phyloP scores from a whole-genome alignment of 441 rosid genomes.

The Gossypium lobatum region DNA sequence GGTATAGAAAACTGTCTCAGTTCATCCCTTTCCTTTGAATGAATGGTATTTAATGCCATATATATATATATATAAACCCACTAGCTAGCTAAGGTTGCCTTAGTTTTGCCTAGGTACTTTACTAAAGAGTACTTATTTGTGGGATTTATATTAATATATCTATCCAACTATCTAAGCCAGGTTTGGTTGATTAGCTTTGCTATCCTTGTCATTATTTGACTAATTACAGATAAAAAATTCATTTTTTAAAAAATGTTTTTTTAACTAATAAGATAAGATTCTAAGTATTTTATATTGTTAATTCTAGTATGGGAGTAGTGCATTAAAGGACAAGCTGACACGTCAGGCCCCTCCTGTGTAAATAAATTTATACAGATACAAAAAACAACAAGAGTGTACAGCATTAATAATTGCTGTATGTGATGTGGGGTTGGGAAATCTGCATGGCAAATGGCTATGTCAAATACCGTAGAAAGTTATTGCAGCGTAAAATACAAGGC shows the following conservation, averaged over 20 bases:
- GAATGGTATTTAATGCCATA: not conserved
- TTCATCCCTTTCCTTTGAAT: not conserved
- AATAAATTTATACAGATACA: not conserved
- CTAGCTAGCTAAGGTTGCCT: not conserved
- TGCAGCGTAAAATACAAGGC: slow-evolving; percentile 3
- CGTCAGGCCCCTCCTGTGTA: slow-evolving; percentile 4
- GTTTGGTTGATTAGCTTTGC: not conserved
- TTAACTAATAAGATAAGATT: not conserved
- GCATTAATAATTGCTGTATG: not conserved
- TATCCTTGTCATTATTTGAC: not conserved
- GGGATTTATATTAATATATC: not conserved
- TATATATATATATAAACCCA: not conserved
- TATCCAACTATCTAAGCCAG: not conserved
- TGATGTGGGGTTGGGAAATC: not conserved
- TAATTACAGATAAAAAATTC: no score
- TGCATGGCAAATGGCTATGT: slow-evolving; percentile 8
- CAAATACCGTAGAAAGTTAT: not conserved
- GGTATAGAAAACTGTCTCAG: not conserved
- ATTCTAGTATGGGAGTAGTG: not conserved
- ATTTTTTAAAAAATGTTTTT: not conserved
- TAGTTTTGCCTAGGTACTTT: not conserved
- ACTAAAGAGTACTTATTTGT: not conserved
- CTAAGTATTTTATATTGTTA: not conserved
- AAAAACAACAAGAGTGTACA: not conserved
- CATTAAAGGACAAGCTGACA: slow-evolving; percentile 5